Base-by-base conservation (phyloP, 305 asterid species). In the Solanum chacoense region DNA sequence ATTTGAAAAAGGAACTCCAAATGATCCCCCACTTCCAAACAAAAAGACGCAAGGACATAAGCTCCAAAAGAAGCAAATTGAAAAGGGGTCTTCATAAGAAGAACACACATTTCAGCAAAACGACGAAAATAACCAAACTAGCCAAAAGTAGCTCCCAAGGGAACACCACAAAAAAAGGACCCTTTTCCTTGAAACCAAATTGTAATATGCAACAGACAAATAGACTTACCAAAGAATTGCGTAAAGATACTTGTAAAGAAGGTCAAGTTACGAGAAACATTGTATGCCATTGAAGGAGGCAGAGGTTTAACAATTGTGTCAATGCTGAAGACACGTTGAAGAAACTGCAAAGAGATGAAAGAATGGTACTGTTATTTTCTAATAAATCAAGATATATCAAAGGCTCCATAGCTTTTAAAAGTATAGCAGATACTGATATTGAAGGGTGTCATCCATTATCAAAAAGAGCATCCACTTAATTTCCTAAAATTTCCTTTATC, bases 211-310 rank as follows among this genome's bases (percentile, higher is more conserved):
- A 13, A 90, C 11, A 31, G 24, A 29, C 50, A 14, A 87, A 63
- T 20, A 91, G 78, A 88, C 95, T 90, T 87, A 96, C 99, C 98
- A 40, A 94, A 94, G 92, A 97, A 97, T 89, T 97, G 99, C 2
- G 98, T 96, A 89, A 97, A 97, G 92, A 97, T 97, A 90, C 99
- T 94, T 0, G 99, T 95, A 94, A 97, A 96, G 94, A 97, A 97
- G 92, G 93, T 88, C 95, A 97, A 92, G 92, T 95, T 96, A 89
- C 98, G 98, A 11, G 98, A 92, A 35, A 90, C 96, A 89, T 94
- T 93, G 90, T 96, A 96, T 3, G 94, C 97, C 96, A 95, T 94
- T 89, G 95, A 90, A 37, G 97, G 95, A 81, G 99, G 99, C 89
- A 96, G 98, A 88, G 99, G 99, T 88, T 96, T 97, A 73, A 96